A percentile compares a stretch with the other conserved stretches of the same genome.
Evolutionary conservation across 1,139 yeast species (phyloP).

Genomic region (Kodamaea sp.): DNA sequence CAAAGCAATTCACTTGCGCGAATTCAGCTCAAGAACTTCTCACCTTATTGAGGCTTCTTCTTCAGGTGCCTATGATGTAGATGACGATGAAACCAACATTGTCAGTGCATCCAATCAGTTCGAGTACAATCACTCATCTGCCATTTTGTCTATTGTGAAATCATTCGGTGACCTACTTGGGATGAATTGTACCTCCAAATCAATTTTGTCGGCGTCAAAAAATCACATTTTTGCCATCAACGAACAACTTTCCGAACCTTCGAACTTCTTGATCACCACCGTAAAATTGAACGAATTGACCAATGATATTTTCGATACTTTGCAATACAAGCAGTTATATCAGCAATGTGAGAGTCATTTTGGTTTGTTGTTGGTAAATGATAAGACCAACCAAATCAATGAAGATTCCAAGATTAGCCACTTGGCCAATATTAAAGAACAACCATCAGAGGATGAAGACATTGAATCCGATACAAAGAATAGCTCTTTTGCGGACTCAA

Average conservation of each 20-base stretch:
- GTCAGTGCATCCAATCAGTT: slow-evolving; percentile 22
- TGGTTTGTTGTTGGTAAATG: slow-evolving; percentile 32
- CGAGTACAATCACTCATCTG: slow-evolving; percentile 41
- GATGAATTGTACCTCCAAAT: slow-evolving; percentile 52
- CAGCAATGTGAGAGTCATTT: slow-evolving; percentile 29
- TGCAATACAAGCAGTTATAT: slow-evolving; percentile 29
- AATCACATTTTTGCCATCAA: slow-evolving; percentile 32
- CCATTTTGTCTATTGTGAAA: slow-evolving; percentile 53
- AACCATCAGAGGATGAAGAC: slow-evolving; percentile 8
- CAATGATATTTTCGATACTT: slow-evolving; percentile 21
- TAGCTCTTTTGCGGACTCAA: slow-evolving; percentile 9
- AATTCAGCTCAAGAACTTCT: slow-evolving; percentile 66
- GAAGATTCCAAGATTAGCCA: slow-evolving; percentile 7
- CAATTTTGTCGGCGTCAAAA: slow-evolving; percentile 48
- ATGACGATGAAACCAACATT: slow-evolving; percentile 11
- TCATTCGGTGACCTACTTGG: slow-evolving; percentile 54
- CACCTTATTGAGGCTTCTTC: slow-evolving; percentile 65
- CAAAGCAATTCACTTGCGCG: slow-evolving; percentile 58
- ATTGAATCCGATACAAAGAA: slow-evolving; percentile 7
- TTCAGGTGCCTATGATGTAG: slow-evolving; percentile 14
- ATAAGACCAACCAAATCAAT: slow-evolving; percentile 4
- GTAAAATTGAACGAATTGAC: slow-evolving; percentile 22
- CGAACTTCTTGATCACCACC: slow-evolving; percentile 29
- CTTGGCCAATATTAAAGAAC: slow-evolving; percentile 5
- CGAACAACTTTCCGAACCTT: slow-evolving; percentile 28